Evolutionary conservation across 371 early-diverging fungal genomes (phyloP), one percentile per base, ranked within the genome.

Genomic region (Mucor saturninus): DNA sequence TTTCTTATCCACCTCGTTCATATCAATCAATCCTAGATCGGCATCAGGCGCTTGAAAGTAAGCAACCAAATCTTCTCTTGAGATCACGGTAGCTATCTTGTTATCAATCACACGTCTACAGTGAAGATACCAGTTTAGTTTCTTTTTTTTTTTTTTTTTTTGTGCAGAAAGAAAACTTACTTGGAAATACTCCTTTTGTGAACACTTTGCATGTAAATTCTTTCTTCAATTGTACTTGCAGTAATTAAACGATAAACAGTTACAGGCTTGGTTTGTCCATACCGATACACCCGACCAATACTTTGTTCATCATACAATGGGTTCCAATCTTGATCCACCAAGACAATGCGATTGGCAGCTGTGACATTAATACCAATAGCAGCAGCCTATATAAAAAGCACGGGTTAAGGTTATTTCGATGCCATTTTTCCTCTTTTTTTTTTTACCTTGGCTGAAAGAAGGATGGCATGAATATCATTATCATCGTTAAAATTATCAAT

Each of bases 261-360:
- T 0, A 86, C 86, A 6, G 76, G 76, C 32, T 78, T 83, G 2
- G 62, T 72, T 54, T 86, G 86, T 2, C 86, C 87, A 56, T 81
- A 77, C 30, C 87, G 81, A 57, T 85, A 87, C 9, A 85, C 76
- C 29, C 96, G 79, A 2, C 93, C 95, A 49, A 96, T 87, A 8
- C 93, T 94, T 74, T 97, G 97, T 43, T 96, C 89, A 69, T 94
- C 94, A 67, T 88, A 65, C n/a, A 73, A 87, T n/a, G 99, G 99
- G 71, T 98, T 98, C 96, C 97, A 99, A 46, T 94, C 97, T 49
- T 91, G 83, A 74, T 98, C 99, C 62, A 90, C 85, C 26, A 99
- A 69, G 11, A 99, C 86, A 9, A 98, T 92, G 2, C 93, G 86
- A 69, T 87, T 95, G 4, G 98, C 98, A 5, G 90, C 83, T 1